Evolutionary conservation across 305 asterid species (phyloP), one percentile per base, ranked within the genome.

Genomic region (Nicotiana rustica): DNA sequence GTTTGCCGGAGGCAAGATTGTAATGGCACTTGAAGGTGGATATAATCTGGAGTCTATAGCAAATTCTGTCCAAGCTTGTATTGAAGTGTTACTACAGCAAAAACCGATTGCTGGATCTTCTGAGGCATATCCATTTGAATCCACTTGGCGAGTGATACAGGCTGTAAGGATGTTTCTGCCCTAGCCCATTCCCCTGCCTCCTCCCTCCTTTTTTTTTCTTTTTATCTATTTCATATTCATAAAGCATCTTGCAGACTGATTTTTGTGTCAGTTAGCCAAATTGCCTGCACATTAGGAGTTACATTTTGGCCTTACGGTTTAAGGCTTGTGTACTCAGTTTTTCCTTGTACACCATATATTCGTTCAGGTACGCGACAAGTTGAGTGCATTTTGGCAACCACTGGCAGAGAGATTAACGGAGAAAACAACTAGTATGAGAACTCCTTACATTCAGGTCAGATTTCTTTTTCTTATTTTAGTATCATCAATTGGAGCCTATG

Each of bases 1-100:
- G 89, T 92, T 93, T 89, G 97, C 97, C n/a, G 86, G 88, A 55
- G 98, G 98, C 71, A 95, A 91, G 89, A 92, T 96, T 87, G 94
- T 96, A 69, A 88, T 96, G 99, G 98, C 96, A 82, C 98, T 96
- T 66, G 99, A 96, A 91, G 99, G 99, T 78, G 98, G 99, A 81
- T 96, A 96, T 85, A 86, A 93, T 87, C 97, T 92, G 87, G 89
- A 85, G 25, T 93, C 99, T 13, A 81, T 95, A 71, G 93, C 98
- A 82, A 91, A 89, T 85, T 96, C 99, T 41, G 92, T 89, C 49
- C 85, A 87, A 67, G 97, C 98, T 60, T 96, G 99, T 84, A 88
- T 95, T 73, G 88, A 94, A 86, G 97, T 92, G 21, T 88, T 96
- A 90, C 88, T 93, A 60, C 71, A 88, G 75, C 89, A 88, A 73